Evolutionary conservation across 2,329 filamentous ascomycete species (phyloP).

Genomic region (Camillea tinctor): DNA sequence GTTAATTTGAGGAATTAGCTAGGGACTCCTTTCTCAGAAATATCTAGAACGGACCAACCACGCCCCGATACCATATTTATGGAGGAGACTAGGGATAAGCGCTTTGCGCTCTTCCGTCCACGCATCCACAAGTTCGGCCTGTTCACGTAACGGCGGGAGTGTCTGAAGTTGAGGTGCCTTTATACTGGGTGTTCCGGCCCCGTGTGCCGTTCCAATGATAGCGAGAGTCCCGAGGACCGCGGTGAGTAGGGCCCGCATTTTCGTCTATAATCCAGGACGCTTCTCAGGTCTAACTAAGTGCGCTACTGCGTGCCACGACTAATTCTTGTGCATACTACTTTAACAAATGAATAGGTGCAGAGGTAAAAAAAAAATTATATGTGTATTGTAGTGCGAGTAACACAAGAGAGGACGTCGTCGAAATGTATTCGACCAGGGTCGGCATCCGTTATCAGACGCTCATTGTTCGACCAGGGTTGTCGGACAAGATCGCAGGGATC

Average conservation of each 20-base stretch:
- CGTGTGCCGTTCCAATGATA: background rate
- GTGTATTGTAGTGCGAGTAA: no score
- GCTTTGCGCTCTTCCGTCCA: conserved; percentile 44
- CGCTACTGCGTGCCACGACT: no score
- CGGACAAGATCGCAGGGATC: background rate
- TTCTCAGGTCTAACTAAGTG: background rate
- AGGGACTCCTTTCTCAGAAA: background rate
- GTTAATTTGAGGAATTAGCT: background rate
- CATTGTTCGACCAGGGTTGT: background rate
- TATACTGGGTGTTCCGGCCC: background rate
- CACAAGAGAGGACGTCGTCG: no score
- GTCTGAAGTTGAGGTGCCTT: conserved; percentile 35
- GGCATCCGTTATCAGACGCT: background rate
- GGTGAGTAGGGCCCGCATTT: conserved; percentile 1
- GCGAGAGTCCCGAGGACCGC: background rate
- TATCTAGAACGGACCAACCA: conserved; percentile 41
- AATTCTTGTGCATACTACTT: no score
- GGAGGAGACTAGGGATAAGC: conserved; percentile 41
- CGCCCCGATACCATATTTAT: conserved; percentile 46
- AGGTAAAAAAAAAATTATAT: no score
- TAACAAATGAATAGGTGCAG: no score
- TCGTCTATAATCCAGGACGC: background rate
- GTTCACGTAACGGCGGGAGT: conserved; percentile 43
- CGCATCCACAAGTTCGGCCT: conserved; percentile 41
- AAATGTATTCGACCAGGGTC: no score